phyloP scores from a whole-genome alignment of 805 yeast species.

The Wickerhamiella azyma region DNA sequence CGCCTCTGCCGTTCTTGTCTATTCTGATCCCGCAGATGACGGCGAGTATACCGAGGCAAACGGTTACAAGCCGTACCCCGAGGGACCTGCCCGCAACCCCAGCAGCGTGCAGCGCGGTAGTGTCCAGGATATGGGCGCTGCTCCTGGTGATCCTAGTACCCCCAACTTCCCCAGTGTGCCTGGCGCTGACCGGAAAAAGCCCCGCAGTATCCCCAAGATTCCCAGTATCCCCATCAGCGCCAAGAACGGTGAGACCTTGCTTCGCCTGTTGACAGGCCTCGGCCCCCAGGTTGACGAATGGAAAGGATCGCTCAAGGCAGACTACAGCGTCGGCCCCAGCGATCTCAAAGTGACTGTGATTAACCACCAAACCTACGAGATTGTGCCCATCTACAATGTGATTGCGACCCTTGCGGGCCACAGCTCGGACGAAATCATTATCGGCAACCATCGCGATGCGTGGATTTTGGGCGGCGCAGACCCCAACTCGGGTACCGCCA shows the following conservation, averaged over 20 bases:
- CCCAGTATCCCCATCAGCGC: constrained; percentile 68
- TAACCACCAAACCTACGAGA: constrained; percentile 47
- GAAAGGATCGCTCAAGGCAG: constrained; percentile 32
- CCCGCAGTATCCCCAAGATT: constrained; percentile 44
- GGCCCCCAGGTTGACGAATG: constrained; percentile 35
- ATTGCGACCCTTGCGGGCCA: constrained; percentile 47
- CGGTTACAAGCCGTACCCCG: constrained; percentile 54
- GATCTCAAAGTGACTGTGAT: constrained; percentile 36
- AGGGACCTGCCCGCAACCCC: constrained; percentile 69
- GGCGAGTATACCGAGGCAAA: constrained; percentile 35
- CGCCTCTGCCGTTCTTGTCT: constrained; percentile 51
- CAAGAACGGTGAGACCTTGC: constrained; percentile 48
- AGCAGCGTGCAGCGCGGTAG: constrained; percentile 66
- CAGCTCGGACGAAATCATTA: constrained; percentile 40
- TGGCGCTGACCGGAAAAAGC: constrained; percentile 33
- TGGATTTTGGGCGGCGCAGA: constrained; percentile 76
- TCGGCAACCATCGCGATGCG: constrained; percentile 72
- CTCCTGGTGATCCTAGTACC: constrained; percentile 71
- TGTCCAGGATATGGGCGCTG: constrained; percentile 43
- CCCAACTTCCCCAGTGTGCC: constrained; percentile 48
- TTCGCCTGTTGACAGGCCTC: constrained; percentile 42
- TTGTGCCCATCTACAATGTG: constrained; percentile 49
- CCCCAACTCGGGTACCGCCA: constrained; percentile 64
- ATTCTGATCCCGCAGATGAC: constrained; percentile 56
- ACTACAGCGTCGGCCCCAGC: constrained; percentile 42